Evolutionary conservation across 2,329 filamentous ascomycete genomes (phyloP).

Genomic region (Pyrenophora seminiperda): DNA sequence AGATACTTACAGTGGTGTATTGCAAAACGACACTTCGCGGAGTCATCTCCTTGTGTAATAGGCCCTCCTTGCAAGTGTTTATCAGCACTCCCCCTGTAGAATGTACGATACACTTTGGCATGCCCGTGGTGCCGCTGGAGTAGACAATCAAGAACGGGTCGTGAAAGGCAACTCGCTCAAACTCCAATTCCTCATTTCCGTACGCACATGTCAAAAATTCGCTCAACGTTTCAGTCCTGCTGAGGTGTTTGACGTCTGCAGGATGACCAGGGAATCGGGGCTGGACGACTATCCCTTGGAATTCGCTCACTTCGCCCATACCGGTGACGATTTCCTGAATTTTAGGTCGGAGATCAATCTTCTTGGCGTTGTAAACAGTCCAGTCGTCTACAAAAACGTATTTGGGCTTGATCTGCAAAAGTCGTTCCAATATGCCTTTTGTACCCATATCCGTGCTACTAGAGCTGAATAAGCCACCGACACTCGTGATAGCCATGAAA

Average conservation of each 20-base stretch:
- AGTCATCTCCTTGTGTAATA: constrained; percentile 56
- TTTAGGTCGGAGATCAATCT: constrained; percentile 71
- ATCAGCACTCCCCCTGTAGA: constrained; percentile 69
- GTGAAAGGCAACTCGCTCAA: constrained; percentile 68
- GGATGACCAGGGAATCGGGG: constrained; percentile 65
- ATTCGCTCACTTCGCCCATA: constrained; percentile 64
- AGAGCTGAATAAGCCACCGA: constrained; percentile 77
- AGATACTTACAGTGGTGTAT: constrained; percentile 58
- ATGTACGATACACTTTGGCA: constrained; percentile 86
- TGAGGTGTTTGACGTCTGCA: constrained; percentile 62
- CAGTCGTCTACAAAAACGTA: constrained; percentile 85
- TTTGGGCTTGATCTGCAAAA: constrained; percentile 75
- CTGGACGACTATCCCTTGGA: constrained; percentile 68
- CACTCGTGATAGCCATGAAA: constrained; percentile 69
- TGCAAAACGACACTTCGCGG: constrained; percentile 57
- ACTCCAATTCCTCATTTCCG: constrained; percentile 52
- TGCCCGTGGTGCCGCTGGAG: constrained; percentile 79
- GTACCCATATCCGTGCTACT: constrained; percentile 84
- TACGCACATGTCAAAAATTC: constrained; percentile 50
- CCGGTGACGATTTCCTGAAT: constrained; percentile 70
- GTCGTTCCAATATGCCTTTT: constrained; percentile 74
- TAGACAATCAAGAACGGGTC: constrained; percentile 81
- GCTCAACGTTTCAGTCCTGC: constrained; percentile 53
- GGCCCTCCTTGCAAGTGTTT: constrained; percentile 65
- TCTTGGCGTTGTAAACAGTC: constrained; percentile 79